phyloP scores from a whole-genome alignment of 1,284 basidiomycete species.

The Cystobasidiaceae sp. region DNA sequence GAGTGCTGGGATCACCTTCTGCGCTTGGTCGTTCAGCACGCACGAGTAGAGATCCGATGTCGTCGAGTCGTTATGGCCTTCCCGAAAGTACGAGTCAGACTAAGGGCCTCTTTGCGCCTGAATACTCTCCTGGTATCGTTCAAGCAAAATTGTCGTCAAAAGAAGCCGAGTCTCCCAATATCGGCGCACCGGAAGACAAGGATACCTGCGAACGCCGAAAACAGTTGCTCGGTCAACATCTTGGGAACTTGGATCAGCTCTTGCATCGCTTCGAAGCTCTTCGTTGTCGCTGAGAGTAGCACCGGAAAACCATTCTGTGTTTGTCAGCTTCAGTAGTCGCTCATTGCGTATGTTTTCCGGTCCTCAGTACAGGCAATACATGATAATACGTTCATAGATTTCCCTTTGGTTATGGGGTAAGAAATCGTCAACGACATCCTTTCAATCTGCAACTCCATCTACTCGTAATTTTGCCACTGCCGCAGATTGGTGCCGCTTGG shows the following conservation, averaged over 20 bases:
- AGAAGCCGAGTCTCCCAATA: neutral
- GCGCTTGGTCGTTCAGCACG: too few species aligned
- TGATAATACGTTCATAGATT: too few species aligned
- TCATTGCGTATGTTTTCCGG: neutral
- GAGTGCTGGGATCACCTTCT: too few species aligned
- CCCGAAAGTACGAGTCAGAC: slow-evolving; percentile 2
- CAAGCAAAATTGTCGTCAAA: neutral
- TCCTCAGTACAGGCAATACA: too few species aligned
- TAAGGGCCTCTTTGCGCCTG: slow-evolving; percentile 9
- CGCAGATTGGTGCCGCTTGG: too few species aligned
- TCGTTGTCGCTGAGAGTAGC: neutral
- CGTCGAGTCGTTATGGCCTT: too few species aligned
- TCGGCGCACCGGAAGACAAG: neutral
- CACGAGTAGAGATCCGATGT: too few species aligned
- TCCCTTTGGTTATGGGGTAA: too few species aligned
- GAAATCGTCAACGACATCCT: too few species aligned
- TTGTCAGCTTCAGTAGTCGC: neutral
- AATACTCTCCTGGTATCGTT: neutral
- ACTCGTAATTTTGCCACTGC: too few species aligned
- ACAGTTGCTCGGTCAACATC: slow-evolving; percentile 9
- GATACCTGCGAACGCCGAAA: slow-evolving; percentile 7
- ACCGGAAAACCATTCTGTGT: too few species aligned
- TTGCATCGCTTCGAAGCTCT: slow-evolving; percentile 18
- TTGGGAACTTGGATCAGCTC: slow-evolving; percentile 22
- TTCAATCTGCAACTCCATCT: too few species aligned